Base-by-base conservation (phyloP, 2,329 filamentous ascomycete genomes). In the Phialophora tarda region DNA sequence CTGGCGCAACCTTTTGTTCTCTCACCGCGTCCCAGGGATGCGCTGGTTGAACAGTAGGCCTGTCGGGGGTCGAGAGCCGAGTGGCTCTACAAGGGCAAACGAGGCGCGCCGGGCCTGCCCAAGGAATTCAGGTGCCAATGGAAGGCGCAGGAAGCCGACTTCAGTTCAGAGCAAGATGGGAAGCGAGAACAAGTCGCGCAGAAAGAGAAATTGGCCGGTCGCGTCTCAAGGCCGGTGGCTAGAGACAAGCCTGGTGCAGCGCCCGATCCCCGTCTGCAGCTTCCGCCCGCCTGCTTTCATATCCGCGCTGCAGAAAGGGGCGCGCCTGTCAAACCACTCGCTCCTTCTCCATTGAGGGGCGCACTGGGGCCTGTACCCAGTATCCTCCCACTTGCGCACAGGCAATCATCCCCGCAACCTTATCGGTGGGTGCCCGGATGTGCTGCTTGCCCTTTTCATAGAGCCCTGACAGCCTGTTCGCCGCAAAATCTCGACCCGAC, bases 181-280 rank as follows among this genome's bases (percentile, higher is more conserved):
- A 61, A 61, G 59, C 59, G 59, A 61, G 59, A 61, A 53, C 59
- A 53, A 53, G 44, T 53, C 48, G 14, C n/a, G 30, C 47, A 53
- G 53, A 53, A 60, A 61, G 59, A 61, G 59, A 61, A 61, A 61
- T 61, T 61, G 59, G 28, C 47, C 59, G 59, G 38, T 47, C 57
- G 57, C 57, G 57, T 47, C 57, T 59, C 3, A 59, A 59, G 30
- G 8, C 47, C 47, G 41, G 48, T 51, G 38, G 41, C 57, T 59
- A 59, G 57, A 50, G 32, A 59, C 38, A 34, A 50, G 57, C 48
- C 47, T 59, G 57, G 38, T 50, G 59, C 47, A 61, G 41, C 59
- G 47, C 59, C 58, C 44, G 48, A 51, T 23, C 48, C 59, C 59
- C 48, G 48, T 51, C 48, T 23, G 48, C 48, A 17, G 48, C 24